These are phyloP conservation scores for Eucalyptus viminalis DNA, from an alignment of 345 rosid species.

Conservation along the genomic window DNA sequence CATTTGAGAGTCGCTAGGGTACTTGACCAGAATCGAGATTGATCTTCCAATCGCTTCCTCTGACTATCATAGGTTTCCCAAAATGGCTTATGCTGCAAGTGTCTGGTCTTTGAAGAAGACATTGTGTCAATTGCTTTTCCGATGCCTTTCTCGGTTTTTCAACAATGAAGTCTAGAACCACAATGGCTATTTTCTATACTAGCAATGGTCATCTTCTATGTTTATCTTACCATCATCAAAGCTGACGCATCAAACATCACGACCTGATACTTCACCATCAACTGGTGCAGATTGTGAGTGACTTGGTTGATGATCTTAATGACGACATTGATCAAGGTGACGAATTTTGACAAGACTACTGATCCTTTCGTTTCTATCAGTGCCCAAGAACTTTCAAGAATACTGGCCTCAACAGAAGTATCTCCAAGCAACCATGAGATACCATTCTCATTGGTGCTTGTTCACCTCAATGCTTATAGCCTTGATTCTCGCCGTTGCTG, in stretches of 20 bases:
- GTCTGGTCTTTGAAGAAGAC: not conserved
- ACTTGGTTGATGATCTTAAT: not conserved
- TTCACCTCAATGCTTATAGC: not conserved
- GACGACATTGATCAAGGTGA: not conserved
- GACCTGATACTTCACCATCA: not conserved
- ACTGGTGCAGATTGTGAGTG: not conserved
- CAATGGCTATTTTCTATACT: not conserved
- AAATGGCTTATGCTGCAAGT: not conserved
- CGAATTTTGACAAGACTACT: fast-evolving
- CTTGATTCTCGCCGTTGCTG: not conserved
- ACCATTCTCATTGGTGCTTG: not conserved
- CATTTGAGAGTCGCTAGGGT: not conserved
- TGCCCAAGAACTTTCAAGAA: not conserved
- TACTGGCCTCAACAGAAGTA: not conserved
- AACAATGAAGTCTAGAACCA: not conserved
- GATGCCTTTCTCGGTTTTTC: not conserved
- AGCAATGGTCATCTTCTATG: not conserved
- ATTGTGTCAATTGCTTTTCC: no score
- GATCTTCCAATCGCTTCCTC: not conserved
- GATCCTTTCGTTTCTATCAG: not conserved
- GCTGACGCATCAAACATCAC: not conserved
- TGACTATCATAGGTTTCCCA: not conserved
- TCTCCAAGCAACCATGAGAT: not conserved
- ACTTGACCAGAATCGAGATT: not conserved
- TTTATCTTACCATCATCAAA: not conserved